These are phyloP conservation scores for Hymenoscyphus scutula DNA, from an alignment of 2,329 filamentous ascomycete genomes.

Conservation along the genomic window DNA sequence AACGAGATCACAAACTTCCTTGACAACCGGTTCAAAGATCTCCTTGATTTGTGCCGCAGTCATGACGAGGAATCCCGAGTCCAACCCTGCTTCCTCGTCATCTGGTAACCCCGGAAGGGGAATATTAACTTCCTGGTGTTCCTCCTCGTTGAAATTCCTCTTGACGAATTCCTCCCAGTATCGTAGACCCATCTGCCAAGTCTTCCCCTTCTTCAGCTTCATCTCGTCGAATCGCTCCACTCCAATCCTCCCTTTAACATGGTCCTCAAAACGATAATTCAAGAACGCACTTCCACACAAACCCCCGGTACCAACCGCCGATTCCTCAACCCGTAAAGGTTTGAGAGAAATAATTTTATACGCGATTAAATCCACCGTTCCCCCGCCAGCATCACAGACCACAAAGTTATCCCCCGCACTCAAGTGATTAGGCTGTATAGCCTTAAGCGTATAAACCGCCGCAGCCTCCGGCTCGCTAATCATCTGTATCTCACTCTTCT, in stretches of 20 bases:
- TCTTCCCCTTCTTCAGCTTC: slow-evolving; percentile 74
- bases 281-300: slow-evolving; percentile 76
- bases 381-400: slow-evolving; percentile 56
- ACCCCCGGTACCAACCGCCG: slow-evolving; percentile 74
- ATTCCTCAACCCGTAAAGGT: slow-evolving; percentile 73
- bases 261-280: slow-evolving; percentile 78
- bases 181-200: slow-evolving; percentile 74
- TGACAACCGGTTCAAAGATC: slow-evolving; percentile 73
- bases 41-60: slow-evolving; percentile 66
- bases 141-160: slow-evolving; percentile 77
- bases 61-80: slow-evolving; percentile 75
- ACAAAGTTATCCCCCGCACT: slow-evolving; percentile 62
- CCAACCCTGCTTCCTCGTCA: slow-evolving; percentile 70
- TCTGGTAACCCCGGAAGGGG: slow-evolving; percentile 76
- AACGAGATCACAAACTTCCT: slow-evolving; percentile 66
- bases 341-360: slow-evolving; percentile 75
- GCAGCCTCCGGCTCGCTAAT: slow-evolving; percentile 80
- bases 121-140: slow-evolving; percentile 73
- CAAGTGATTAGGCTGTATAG: slow-evolving; percentile 72
- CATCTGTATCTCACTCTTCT: slow-evolving; percentile 67
- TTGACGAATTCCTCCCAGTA: slow-evolving; percentile 87
- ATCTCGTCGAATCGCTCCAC: slow-evolving; percentile 67
- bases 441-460: slow-evolving; percentile 76
- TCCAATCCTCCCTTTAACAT: slow-evolving; percentile 67
- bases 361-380: slow-evolving; percentile 72